A percentile compares a stretch with the other conserved stretches of the same genome.
Evolutionary conservation across 2,329 filamentous ascomycete species (phyloP).

Genomic region (Zasmidium angulare): DNA sequence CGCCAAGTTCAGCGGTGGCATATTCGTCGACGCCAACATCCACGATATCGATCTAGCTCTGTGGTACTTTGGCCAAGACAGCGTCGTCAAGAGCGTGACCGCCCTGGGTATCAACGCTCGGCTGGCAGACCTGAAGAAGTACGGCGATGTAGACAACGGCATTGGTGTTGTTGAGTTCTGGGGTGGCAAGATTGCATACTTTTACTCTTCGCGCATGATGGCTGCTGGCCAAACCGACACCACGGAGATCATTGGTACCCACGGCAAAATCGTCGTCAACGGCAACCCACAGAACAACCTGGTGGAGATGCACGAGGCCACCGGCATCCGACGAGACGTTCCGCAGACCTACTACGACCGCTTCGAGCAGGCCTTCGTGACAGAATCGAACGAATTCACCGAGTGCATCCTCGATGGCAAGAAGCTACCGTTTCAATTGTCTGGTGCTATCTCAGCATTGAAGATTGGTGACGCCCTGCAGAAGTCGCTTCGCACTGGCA

Average conservation of each 20-base stretch:
- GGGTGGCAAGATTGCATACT: constrained; percentile 62
- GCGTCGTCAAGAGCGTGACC: constrained; percentile 55
- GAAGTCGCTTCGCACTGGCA: constrained; percentile 44
- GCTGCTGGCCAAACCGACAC: constrained; percentile 66
- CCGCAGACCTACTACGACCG: constrained; percentile 62
- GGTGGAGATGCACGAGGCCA: constrained; percentile 55
- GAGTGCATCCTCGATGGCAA: constrained; percentile 58
- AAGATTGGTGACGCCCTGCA: constrained; percentile 57
- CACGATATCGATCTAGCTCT: constrained; percentile 68
- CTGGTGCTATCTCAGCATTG: constrained; percentile 59
- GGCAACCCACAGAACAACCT: constrained; percentile 56
- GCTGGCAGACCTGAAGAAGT: constrained; percentile 56
- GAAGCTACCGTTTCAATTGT: constrained; percentile 56
- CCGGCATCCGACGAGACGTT: constrained; percentile 60
- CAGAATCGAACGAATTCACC: constrained; percentile 64
- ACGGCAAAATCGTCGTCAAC: constrained; percentile 64
- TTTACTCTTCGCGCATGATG: constrained; percentile 67
- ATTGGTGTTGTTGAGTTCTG: constrained; percentile 66
- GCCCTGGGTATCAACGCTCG: constrained; percentile 61
- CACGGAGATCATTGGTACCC: constrained; percentile 67
- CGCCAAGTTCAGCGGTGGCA: constrained; percentile 64
- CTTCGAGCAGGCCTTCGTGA: constrained; percentile 64
- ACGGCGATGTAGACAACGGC: constrained; percentile 63
- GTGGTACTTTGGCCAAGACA: constrained; percentile 62
- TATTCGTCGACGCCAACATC: constrained; percentile 70